Percentiles rank a stretch among this genome's conserved stretches.
These are phyloP conservation scores for Rubroboletus satanas DNA, from an alignment of 768 basidiomycete genomes.

Conservation along the genomic window DNA sequence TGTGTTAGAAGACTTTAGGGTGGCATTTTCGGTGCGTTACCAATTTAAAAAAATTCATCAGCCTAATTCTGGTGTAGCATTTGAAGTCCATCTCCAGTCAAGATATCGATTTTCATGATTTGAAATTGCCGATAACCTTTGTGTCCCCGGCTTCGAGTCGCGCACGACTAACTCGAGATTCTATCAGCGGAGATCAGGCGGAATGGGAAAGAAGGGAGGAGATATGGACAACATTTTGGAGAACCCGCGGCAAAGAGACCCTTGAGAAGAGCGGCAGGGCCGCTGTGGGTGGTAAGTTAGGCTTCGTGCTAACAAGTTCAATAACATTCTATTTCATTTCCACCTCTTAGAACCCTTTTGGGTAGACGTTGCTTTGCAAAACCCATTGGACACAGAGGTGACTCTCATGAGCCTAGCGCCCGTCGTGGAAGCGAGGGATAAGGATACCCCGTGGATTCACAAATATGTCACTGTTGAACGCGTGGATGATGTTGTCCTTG, in stretches of 20 bases:
- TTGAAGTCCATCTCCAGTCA: constrained; percentile 56
- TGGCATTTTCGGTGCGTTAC: constrained; percentile 72
- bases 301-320: neutral
- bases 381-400: constrained; percentile 75
- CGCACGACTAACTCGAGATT: constrained; percentile 54
- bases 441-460: constrained; percentile 31
- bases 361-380: constrained; percentile 66
- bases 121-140: constrained; percentile 65
- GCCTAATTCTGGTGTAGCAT: constrained; percentile 49
- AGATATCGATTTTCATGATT: constrained; percentile 37
- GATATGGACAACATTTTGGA: constrained; percentile 62
- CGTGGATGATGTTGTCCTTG: constrained; percentile 58
- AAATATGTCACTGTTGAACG: constrained; percentile 54
- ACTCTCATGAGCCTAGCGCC: constrained; percentile 61
- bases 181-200: constrained; percentile 37
- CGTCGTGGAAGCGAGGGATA: constrained; percentile 38
- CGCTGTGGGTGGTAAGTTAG: constrained; percentile 53
- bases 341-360: constrained; percentile 61
- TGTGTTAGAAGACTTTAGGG: constrained; percentile 82
- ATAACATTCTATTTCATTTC: neutral
- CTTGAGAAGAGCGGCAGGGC: constrained; percentile 57
- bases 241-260: constrained; percentile 47
- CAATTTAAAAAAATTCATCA: neutral
- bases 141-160: constrained; percentile 55
- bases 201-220: constrained; percentile 67